Evolutionary conservation across 192 early-diverging fungal genomes (phyloP), one percentile per base, ranked within the genome.

Genomic region (Piromyces finnis): DNA sequence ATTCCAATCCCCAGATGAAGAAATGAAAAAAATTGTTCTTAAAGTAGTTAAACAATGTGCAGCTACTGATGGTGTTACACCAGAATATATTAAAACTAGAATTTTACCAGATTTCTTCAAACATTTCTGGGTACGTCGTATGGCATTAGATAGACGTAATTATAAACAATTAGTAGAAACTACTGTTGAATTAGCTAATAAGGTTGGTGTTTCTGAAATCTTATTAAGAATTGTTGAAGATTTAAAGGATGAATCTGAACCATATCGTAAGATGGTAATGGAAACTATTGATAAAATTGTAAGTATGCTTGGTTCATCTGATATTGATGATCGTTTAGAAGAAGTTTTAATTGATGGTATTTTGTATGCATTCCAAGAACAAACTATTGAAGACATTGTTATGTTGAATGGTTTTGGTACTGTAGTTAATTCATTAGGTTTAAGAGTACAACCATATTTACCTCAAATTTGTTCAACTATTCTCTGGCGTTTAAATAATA

Each of bases 1-100:
- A 83, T 98, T 99, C 88, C 94, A 96, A 84, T 94, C 95, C 22
- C 94, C 96, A 32, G 97, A 99, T 83, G 96, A 97, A 84, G 94
- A 97, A 81, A 99, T 98, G 96, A 96, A 96, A 79, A 96, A 95
- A 88, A 96, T 98, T 86, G 97, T 99, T 22, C 89, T 99, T 32
- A 95, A 96, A 84, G 98, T 98, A 5, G 92, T 98, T 79, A 95
- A 95, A 83, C 98, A 98, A 84, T 99, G 98, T 85, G 93, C 93
- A 11, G 92, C 91, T 1, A 97, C 98, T 0, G 95, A 96, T 28
- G 97, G 97, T 41, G 94, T 98, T 12, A 91, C 92, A 41, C 90
- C 93, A 12, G 85, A 84, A 51, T 97, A 95, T 83, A 93, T 99
- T 81, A 93, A 93, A 80, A 88, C 89, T 79, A 94, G 97, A 68